A percentile compares a stretch with the other conserved stretches of the same genome.
Conservation (phyloP, 2,329 filamentous ascomycete genomes). For the Hypoxylon sp. region DNA sequence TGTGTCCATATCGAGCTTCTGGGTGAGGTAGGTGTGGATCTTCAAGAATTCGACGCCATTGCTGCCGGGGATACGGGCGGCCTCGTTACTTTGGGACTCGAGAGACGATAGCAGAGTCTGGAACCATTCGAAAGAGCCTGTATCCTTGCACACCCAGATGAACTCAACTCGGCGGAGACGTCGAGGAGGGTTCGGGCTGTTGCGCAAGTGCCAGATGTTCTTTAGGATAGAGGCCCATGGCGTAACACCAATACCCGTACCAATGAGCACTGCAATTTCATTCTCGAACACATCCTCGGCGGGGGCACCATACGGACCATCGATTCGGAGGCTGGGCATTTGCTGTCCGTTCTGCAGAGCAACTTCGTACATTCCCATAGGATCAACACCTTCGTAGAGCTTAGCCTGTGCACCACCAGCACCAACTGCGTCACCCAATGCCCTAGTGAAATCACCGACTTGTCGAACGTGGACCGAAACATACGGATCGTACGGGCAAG, state of each 20-base stretch:
- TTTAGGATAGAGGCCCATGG: conserved; percentile 92
- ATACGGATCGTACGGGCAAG: conserved; percentile 95
- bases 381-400: conserved; percentile 91
- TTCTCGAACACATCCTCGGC: conserved; percentile 98
- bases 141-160: conserved; percentile 98
- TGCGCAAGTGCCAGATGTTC: conserved; percentile 97
- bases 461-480: conserved; percentile 95
- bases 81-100: conserved; percentile 84
- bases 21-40: conserved; percentile 98
- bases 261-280: conserved; percentile 87
- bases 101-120: conserved; percentile 92
- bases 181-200: conserved; percentile 88
- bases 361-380: conserved; percentile 97
- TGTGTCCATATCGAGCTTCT: conserved; percentile 91
- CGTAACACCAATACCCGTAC: conserved; percentile 89
- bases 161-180: conserved; percentile 96
- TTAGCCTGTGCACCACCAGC: conserved; percentile 89
- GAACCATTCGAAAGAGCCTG: conserved; percentile 98
- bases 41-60: conserved; percentile 88
- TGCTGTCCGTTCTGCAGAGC: conserved; percentile 92
- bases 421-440: conserved; percentile 96
- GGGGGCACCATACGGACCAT: conserved; percentile 95
- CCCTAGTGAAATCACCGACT: conserved; percentile 94
- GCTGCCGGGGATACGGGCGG: conserved; percentile 76
- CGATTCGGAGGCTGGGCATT: conserved; percentile 91